Conservation (phyloP, 2,329 filamentous ascomycete species). For the Seiridium unicorne region DNA sequence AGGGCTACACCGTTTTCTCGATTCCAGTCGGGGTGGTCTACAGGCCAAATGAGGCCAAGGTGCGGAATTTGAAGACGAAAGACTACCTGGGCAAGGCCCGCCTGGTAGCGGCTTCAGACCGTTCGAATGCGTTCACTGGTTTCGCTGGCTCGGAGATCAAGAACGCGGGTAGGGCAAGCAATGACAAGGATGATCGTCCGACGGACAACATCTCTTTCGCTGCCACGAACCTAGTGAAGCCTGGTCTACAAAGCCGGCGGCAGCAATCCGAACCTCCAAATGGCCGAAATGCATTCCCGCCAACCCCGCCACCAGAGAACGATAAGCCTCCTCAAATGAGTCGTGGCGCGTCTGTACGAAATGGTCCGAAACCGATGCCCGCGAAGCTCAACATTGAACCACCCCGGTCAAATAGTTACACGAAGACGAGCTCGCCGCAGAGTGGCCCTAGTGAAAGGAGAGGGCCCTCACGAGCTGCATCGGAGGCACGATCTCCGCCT, state of each 20-base stretch:
- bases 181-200: conserved; percentile 75
- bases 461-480: conserved; percentile 33
- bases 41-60: conserved; percentile 93
- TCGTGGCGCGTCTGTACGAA: conserved; percentile 60
- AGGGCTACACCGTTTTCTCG: conserved; percentile 98
- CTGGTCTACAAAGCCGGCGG: conserved; percentile 73
- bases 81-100: conserved; percentile 97
- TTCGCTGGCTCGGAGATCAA: conserved; percentile 79
- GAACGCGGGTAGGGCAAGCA: conserved; percentile 53
- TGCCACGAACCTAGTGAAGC: conserved; percentile 89
- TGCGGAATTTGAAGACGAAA: conserved; percentile 96
- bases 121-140: conserved; percentile 76
- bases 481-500: conserved; percentile 45
- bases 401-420: conserved; percentile 50
- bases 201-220: conserved; percentile 85
- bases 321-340: conserved; percentile 58
- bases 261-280: conserved; percentile 84
- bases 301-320: conserved; percentile 94
- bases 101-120: conserved; percentile 83
- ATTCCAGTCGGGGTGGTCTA: conserved; percentile 96
- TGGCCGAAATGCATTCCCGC: conserved; percentile 77
- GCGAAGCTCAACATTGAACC: conserved; percentile 61
- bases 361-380: conserved; percentile 59
- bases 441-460: conserved; percentile 26
- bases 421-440: conserved; percentile 49